Conservation (phyloP, 441 rosid genomes). For the Populus hybrid region DNA sequence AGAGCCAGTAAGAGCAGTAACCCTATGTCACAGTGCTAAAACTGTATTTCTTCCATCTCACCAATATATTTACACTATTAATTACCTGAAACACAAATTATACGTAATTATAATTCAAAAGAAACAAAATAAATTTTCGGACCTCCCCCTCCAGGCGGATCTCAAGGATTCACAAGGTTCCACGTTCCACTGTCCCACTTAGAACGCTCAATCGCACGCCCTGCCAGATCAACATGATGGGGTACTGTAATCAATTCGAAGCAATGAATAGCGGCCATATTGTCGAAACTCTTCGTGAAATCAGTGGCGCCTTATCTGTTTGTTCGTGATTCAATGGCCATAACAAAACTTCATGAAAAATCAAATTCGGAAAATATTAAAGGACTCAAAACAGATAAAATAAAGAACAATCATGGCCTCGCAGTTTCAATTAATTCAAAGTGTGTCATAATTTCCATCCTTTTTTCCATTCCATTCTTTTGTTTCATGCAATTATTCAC, state of each 20-base stretch:
- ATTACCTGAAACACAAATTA: conserved; percentile 3
- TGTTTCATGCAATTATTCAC: background rate
- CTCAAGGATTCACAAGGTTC: conserved; percentile 94
- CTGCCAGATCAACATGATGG: conserved; percentile 78
- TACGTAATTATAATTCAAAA: background rate
- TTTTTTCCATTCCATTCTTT: background rate
- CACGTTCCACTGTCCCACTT: conserved; percentile 88
- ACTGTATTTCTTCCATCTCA: background rate
- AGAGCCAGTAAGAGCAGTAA: background rate
- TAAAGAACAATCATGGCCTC: background rate
- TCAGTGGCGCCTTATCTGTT: no score
- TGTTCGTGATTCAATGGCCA: no score
- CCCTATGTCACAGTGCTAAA: background rate
- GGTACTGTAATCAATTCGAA: conserved; percentile 96
- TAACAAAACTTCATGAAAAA: conserved; percentile 17
- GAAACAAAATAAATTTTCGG: conserved; percentile 17
- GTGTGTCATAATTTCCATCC: background rate
- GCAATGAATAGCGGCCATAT: conserved; percentile 72
- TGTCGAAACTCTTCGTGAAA: conserved; percentile 92
- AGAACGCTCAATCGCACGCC: no score
- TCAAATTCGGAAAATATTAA: conserved; percentile 3
- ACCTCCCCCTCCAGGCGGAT: conserved; percentile 99
- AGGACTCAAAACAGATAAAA: background rate
- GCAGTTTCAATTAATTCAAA: background rate
- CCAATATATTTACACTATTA: background rate